phyloP scores from a whole-genome alignment of 1,284 basidiomycete species.

The Xerocomus alliaceus region DNA sequence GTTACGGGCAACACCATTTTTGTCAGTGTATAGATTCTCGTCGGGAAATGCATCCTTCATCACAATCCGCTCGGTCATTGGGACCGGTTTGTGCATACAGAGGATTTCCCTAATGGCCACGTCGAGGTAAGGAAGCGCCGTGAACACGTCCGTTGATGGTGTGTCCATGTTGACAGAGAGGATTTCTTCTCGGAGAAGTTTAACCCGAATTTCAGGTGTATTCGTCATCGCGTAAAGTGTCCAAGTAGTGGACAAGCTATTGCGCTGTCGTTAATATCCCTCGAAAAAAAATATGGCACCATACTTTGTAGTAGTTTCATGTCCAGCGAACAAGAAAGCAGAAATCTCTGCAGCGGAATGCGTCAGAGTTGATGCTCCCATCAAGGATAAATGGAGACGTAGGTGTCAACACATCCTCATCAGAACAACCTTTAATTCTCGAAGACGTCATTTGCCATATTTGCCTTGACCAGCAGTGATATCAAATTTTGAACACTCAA shows the following conservation, averaged over 20 bases:
- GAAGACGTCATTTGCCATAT: slow-evolving; percentile 65
- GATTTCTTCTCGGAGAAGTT: slow-evolving; percentile 76
- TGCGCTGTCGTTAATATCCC: not conserved
- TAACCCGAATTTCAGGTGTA: slow-evolving; percentile 62
- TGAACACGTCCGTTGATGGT: slow-evolving; percentile 67
- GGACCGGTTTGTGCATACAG: slow-evolving; percentile 69
- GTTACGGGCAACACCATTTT: slow-evolving; percentile 46
- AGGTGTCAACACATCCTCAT: slow-evolving; percentile 80
- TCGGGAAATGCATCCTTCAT: slow-evolving; percentile 65
- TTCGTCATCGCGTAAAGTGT: slow-evolving; percentile 69
- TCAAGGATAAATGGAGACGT: slow-evolving; percentile 40
- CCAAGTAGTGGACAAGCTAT: slow-evolving; percentile 62
- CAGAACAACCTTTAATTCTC: slow-evolving; percentile 66
- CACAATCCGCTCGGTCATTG: slow-evolving; percentile 57
- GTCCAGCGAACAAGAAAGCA: slow-evolving; percentile 63
- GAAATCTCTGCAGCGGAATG: slow-evolving; percentile 42
- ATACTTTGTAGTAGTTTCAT: slow-evolving; percentile 80
- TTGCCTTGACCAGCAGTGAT: slow-evolving; percentile 65
- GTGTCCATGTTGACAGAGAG: slow-evolving; percentile 53
- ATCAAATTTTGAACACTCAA: slow-evolving; percentile 55
- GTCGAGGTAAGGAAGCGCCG: slow-evolving; percentile 66
- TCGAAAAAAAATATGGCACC: not conserved
- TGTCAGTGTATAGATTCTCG: slow-evolving; percentile 51
- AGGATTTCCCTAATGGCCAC: slow-evolving; percentile 73
- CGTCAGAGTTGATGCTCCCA: no score